Evolutionary conservation across 2,329 filamentous ascomycete species (phyloP).

Genomic region (Penicillium corylophilum): DNA sequence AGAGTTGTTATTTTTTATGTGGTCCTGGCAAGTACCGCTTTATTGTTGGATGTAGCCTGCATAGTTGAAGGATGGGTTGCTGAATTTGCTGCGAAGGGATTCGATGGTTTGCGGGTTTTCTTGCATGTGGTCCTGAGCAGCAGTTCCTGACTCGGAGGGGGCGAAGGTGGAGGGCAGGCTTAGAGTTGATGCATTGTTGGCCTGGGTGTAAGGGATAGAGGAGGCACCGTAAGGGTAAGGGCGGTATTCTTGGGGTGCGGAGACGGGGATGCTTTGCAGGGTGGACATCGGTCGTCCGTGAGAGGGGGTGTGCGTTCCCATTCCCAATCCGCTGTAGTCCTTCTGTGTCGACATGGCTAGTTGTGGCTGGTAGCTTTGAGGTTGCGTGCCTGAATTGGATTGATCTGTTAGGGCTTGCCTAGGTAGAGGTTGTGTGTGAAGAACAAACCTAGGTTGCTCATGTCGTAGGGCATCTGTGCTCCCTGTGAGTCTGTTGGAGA

Average conservation of each 20-base stretch:
- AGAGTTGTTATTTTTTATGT: constrained; percentile 2
- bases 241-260: constrained; percentile 37
- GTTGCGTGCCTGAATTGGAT: constrained; percentile 27
- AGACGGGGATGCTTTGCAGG: constrained; percentile 34
- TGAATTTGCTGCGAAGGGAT: constrained; percentile 28
- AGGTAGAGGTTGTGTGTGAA: background rate
- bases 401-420: constrained; percentile 8
- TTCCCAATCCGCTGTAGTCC: constrained; percentile 25
- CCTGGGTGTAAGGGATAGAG: constrained; percentile 33
- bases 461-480: constrained; percentile 27
- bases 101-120: constrained; percentile 22
- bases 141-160: constrained; percentile 26
- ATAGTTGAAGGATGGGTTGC: constrained; percentile 31
- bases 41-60: constrained; percentile 28
- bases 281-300: constrained; percentile 29
- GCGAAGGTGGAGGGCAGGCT: constrained; percentile 37
- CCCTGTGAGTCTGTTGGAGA: constrained; percentile 34
- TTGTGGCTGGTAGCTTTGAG: constrained; percentile 28
- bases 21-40: constrained; percentile 12
- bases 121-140: constrained; percentile 26
- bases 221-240: constrained; percentile 31
- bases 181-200: constrained; percentile 34
- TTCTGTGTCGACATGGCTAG: constrained; percentile 29
- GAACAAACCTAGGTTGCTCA: constrained; percentile 30
- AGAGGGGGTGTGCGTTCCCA: constrained; percentile 27